Conservation (phyloP, 495 filamentous ascomycete species). For the Hypoxylon subgilvum region DNA sequence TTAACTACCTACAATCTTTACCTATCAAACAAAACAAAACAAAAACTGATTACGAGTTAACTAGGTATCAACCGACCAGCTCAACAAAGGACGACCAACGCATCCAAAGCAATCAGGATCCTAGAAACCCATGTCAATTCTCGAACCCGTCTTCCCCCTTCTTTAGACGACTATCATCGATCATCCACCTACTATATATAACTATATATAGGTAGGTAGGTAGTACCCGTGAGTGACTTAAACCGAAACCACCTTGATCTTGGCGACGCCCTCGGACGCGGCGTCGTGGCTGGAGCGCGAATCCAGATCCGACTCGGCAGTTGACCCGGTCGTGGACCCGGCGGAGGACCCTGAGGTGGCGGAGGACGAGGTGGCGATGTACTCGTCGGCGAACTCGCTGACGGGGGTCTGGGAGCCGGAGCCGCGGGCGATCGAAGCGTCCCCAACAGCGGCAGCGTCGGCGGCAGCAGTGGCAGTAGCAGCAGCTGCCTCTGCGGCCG, state of each 20-base stretch:
- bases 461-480: neutral
- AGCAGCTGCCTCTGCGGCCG: neutral
- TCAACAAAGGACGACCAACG: too few species aligned
- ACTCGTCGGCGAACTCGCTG: conserved; percentile 10
- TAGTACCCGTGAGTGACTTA: too few species aligned
- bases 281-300: conserved; percentile 21
- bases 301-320: conserved; percentile 20
- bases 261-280: neutral
- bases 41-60: too few species aligned
- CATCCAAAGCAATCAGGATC: too few species aligned
- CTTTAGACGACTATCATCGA: too few species aligned
- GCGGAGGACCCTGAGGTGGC: neutral
- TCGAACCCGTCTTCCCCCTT: too few species aligned
- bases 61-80: too few species aligned
- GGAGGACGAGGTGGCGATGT: neutral
- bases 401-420: neutral
- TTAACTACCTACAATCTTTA: neutral
- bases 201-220: too few species aligned
- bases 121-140: too few species aligned
- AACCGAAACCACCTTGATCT: too few species aligned
- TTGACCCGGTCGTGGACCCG: conserved; percentile 14
- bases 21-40: neutral
- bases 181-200: too few species aligned
- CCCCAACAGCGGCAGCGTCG: neutral
- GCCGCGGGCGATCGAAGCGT: neutral